Base-by-base conservation (phyloP, 116 monocot species). In the Posidonia oceanica region DNA sequence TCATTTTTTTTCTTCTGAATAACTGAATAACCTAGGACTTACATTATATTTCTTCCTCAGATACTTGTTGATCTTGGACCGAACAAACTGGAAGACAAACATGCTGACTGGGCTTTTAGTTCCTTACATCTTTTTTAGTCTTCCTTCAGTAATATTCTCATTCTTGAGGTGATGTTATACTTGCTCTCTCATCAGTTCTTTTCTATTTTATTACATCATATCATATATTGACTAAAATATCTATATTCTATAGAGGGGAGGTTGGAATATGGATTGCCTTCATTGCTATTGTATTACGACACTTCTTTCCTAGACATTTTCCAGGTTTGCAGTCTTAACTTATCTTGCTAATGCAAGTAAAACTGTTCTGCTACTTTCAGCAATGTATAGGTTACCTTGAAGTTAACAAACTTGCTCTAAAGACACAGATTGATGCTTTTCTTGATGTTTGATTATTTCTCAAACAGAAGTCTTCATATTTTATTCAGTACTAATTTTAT, bases 21-120 rank as follows among this genome's bases (percentile, higher is more conserved):
- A 29, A 29, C 17, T 41, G 14, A n/a, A 14, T 64, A 4, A 64
- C 17, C 8, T 38, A 52, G 23, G 54, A 14, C 56, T 70, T 56
- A 72, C 44, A 44, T 73, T 64, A 14, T 41, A 59, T 44, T 3
- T 14, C 29, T 59, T 61, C 16, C 41, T 82, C 83, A 91, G 95
- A 83, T 95, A 91, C 68, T 66, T 95, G 69, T 44, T 95, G 76
- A 76, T 95, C 18, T 76, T 95, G 74, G 95, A 95, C 65, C 84
- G 88, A 17, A 95, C 95, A 76, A 88, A 95, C 70, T 95, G 95
- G 95, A 91, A 44, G 81, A 95, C 95, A 17, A 95, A 91, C 77
- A 95, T 95, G 70, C 57, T 91, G 60, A 95, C 95, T 36, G 69
- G 81, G 22, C 95, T 95, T 75, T 80, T 95, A 55, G 44, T 95